Conservation (phyloP, 2,329 filamentous ascomycete species). For the Fusarium metavorans region DNA sequence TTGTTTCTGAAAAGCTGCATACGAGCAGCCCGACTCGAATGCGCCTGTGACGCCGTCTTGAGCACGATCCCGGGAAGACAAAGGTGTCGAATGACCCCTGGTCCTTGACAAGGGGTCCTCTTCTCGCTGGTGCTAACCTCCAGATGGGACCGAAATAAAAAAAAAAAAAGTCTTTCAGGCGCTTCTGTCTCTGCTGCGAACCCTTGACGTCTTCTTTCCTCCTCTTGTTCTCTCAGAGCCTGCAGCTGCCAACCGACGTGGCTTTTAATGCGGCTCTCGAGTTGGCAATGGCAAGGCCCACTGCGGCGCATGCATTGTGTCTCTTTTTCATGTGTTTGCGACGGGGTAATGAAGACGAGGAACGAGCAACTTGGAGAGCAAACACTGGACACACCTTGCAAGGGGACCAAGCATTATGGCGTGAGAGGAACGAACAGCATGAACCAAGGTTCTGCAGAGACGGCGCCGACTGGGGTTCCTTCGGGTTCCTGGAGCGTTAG, state of each 20-base stretch:
- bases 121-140: slow-evolving; percentile 13
- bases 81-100: slow-evolving; percentile 43
- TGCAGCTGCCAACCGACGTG: slow-evolving; percentile 45
- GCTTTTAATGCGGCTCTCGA: slow-evolving; percentile 41
- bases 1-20: slow-evolving; percentile 8
- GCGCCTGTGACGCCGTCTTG: slow-evolving; percentile 4
- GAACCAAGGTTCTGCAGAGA: slow-evolving; percentile 3
- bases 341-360: slow-evolving; percentile 11
- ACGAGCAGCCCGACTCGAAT: slow-evolving; percentile 11
- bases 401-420: background rate
- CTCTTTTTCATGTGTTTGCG: slow-evolving; percentile 2
- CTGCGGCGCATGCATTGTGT: slow-evolving; percentile 31
- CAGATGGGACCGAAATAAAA: slow-evolving; percentile 16
- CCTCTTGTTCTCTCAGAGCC: slow-evolving; percentile 36
- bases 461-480: background rate
- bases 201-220: slow-evolving; percentile 35
- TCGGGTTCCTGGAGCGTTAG: slow-evolving; percentile 6
- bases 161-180: slow-evolving; percentile 21
- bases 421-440: slow-evolving; percentile 17
- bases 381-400: background rate
- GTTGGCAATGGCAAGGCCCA: slow-evolving; percentile 27
- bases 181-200: slow-evolving; percentile 8
- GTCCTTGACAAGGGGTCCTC: slow-evolving; percentile 32
- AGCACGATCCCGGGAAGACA: slow-evolving; percentile 6
- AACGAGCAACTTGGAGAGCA: background rate